A percentile compares a stretch with the other conserved stretches of the same genome.
Evolutionary conservation across 352 stramenopile genomes (phyloP).

Genomic region (Phytophthora rubi): DNA sequence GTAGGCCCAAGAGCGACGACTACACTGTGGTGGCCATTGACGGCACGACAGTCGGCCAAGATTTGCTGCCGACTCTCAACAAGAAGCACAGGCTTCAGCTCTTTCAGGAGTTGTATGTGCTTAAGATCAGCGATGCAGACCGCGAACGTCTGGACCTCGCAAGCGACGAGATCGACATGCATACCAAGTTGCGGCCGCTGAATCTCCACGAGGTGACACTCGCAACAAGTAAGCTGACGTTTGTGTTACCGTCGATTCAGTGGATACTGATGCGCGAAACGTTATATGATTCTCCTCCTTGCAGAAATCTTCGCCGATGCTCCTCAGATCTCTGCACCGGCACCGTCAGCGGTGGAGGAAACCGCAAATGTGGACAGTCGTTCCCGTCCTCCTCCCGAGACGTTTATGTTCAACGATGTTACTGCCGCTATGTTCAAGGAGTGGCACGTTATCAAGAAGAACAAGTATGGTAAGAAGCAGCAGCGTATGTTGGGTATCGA

Average conservation of each 20-base stretch:
- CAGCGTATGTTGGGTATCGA: conserved; percentile 89
- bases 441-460: conserved; percentile 92
- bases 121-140: conserved; percentile 90
- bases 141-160: conserved; percentile 80
- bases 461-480: conserved; percentile 92
- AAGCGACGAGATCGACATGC: conserved; percentile 88
- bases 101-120: conserved; percentile 88
- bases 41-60: conserved; percentile 75
- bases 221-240: conserved; percentile 69
- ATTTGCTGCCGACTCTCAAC: conserved; percentile 85
- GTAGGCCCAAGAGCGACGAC: conserved; percentile 88
- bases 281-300: conserved; percentile 5
- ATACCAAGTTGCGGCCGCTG: conserved; percentile 83
- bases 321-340: conserved; percentile 72
- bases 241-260: not conserved
- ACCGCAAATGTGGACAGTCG: conserved; percentile 70
- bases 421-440: conserved; percentile 92
- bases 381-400: conserved; percentile 77
- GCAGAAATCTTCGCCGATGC: conserved; percentile 88
- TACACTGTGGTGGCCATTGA: conserved; percentile 90
- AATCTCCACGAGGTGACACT: conserved; percentile 90
- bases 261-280: not conserved
- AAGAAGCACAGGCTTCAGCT: conserved; percentile 88
- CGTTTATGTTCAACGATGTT: conserved; percentile 93
- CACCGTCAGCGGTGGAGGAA: conserved; percentile 73